Base-by-base conservation (phyloP, 495 filamentous ascomycete species). In the Neurospora sp. region DNA sequence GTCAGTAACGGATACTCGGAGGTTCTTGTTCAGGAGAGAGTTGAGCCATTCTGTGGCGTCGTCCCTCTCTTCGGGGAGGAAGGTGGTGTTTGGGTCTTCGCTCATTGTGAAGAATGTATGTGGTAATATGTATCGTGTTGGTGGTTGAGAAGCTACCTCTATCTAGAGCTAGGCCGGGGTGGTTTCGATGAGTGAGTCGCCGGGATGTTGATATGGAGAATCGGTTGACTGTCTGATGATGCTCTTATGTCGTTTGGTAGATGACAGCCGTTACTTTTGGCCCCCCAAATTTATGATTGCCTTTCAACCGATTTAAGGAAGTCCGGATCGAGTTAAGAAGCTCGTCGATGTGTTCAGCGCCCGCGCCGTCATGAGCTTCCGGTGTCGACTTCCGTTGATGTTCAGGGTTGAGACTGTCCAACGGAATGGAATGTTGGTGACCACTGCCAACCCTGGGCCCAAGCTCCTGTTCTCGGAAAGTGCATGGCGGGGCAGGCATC, bases 1-100 rank as follows among this genome's bases (percentile, higher is more conserved):
- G 80, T 98, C 96, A 5, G 90, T 93, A 37, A 91, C 93, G 77
- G 93, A 90, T 71, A 98, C 85, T 74, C 95, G 91, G 46, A 99
- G 83, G 70, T 86, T 90, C 78, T 89, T 89, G 82, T 88, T 89
- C 39, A 94, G 81, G 73, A 92, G 85, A 39, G 86, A 85, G 27
- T 75, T 76, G 39, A 88, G 83, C 72, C 82, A 89, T 66, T 77
- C 74, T 73, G 78, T 75, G 60, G 84, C 78, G 72, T 85, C 80
- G 44, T 76, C 72, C 76, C 80, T 82, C 31, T 81, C 77, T 76
- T 31, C 38, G 27, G 38, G 44, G 38, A 20, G 44, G 44, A n/a
- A 23, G 0, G 8, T 27, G 23, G 41, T 71, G 70, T 27, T 42
- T 20, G 70, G 69, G 46, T 39, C 71, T 69, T 74, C 54, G 75